Base-by-base conservation (phyloP, 495 filamentous ascomycete species). In the Penicillium canescens region DNA sequence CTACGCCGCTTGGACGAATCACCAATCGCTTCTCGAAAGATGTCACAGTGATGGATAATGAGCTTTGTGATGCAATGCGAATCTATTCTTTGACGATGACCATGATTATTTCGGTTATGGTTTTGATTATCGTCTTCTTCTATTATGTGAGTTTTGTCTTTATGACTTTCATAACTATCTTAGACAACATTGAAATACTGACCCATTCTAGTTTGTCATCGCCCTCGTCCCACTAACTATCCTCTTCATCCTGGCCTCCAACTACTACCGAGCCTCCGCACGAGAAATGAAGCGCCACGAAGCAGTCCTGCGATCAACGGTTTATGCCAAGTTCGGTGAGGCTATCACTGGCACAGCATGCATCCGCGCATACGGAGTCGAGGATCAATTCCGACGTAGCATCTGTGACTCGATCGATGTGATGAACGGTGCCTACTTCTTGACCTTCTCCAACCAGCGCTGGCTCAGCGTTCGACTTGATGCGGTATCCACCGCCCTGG, bases 11-110 rank as follows among this genome's bases (percentile, higher is more conserved):
- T 1, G 94, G 94, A n/a, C 86, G 94, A 21, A 96, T 98, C 65
- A 94, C 91, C 8, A 98, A 98, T 65, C 89, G 94, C 18, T 98
- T 98, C 73, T 93, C 92, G 3, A 91, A 92, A 61, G 94, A 98
- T 68, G 86, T 97, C 41, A 88, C 96, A 61, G 87, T 89, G 31
- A 95, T 98, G 91, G 94, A 98, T 68, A 97, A 96, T 67, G 91
- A 83, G 39, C 77, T 97, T 8, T 86, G 87, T 0, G 94, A 97
- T 63, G 86, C 90, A 7, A 91, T 98, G 77, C 82, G 94, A 53
- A 95, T 96, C 82, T 98, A 94, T 72, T 85, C 92, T 50, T 73
- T 97, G 57, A 96, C 90, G 6, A 71, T 95, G 56, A 84, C 84
- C 3, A 90, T 87, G 78, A 87, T 89, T 52, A 73, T 81, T 10